phyloP scores from a whole-genome alignment of 257 asterid species.

The Solanum chilense region DNA sequence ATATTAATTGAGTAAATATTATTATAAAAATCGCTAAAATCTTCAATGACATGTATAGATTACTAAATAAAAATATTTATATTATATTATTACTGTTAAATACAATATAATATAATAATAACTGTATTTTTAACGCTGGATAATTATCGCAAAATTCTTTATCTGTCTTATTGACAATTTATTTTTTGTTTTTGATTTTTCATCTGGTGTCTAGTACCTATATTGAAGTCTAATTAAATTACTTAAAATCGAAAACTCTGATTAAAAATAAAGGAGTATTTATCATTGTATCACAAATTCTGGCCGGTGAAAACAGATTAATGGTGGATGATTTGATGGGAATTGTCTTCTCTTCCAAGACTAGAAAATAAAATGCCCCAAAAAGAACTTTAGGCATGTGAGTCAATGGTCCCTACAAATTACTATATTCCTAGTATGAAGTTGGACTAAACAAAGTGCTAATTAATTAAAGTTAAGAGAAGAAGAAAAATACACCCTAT shows the following conservation, averaged over 20 bases:
- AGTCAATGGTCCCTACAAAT: not conserved
- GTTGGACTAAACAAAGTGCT: not conserved
- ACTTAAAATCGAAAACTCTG: rapidly evolving
- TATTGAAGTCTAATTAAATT: too few species aligned
- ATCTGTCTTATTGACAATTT: too few species aligned
- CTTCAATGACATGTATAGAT: too few species aligned
- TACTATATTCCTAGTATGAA: not conserved
- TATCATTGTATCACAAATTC: rapidly evolving
- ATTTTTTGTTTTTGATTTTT: rapidly evolving
- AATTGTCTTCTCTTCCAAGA: not conserved
- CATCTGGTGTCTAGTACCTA: too few species aligned
- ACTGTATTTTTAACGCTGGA: too few species aligned
- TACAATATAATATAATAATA: too few species aligned
- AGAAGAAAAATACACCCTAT: not conserved
- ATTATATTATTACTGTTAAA: too few species aligned
- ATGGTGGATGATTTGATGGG: not conserved
- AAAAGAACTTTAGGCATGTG: not conserved
- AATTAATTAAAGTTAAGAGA: not conserved
- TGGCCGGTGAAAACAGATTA: not conserved
- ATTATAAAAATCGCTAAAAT: too few species aligned
- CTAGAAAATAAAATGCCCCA: not conserved
- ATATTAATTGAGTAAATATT: too few species aligned
- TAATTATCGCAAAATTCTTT: too few species aligned
- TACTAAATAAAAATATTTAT: too few species aligned
- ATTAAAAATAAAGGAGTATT: rapidly evolving